A percentile compares a stretch with the other conserved stretches of the same genome.
phyloP scores from a whole-genome alignment of 805 yeast species.

The Saccharomycopsis lassenensis region DNA sequence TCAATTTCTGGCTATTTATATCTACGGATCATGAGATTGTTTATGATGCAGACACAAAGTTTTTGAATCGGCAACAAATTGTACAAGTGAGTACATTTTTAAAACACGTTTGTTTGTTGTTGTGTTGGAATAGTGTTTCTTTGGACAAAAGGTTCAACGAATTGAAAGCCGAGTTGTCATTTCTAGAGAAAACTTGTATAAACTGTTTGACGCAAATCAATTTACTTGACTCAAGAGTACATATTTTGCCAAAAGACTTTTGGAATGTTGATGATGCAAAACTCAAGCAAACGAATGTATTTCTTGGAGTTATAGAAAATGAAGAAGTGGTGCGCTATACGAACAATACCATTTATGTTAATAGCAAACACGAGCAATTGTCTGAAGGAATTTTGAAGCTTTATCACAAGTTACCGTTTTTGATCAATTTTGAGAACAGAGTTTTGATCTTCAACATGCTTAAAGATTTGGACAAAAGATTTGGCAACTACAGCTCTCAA shows the following conservation, averaged over 20 bases:
- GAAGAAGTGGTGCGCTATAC: too few relatives aligned
- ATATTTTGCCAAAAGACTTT: conserved; percentile 36
- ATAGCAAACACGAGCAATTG: too few relatives aligned
- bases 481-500: conserved; percentile 19
- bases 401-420: conserved; percentile 60
- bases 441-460: conserved; percentile 62
- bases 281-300: conserved; percentile 26
- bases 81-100: conserved; percentile 35
- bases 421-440: conserved; percentile 64
- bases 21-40: conserved; percentile 37
- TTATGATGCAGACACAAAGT: conserved; percentile 20
- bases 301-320: conserved; percentile 30
- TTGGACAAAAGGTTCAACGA: conserved; percentile 5
- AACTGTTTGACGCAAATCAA: conserved; percentile 53
- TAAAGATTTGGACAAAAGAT: conserved; percentile 41
- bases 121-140: conserved; percentile 30
- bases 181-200: conserved; percentile 29
- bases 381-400: conserved; percentile 36
- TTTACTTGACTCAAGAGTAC: conserved; percentile 51
- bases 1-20: conserved; percentile 56
- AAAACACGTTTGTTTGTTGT: conserved; percentile 37
- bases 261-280: conserved; percentile 38
- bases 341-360: conserved; percentile 19
- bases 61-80: conserved; percentile 31
- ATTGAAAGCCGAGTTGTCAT: conserved; percentile 12